Evolutionary conservation across 2,329 filamentous ascomycete species (phyloP).

Genomic region (Botrytis byssoidea): DNA sequence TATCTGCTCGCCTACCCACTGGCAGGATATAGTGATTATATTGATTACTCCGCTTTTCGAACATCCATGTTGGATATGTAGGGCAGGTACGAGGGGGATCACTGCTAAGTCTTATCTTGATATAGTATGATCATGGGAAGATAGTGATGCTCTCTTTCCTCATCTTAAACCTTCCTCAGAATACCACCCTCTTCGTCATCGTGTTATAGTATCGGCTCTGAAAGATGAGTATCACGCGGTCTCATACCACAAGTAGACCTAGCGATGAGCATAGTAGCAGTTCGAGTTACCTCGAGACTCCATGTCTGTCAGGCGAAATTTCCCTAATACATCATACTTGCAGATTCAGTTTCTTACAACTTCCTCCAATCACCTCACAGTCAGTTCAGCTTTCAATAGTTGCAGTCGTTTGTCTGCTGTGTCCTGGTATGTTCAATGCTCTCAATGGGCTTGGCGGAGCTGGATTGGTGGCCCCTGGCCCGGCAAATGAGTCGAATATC

Average conservation of each 20-base stretch:
- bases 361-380: conserved; percentile 12
- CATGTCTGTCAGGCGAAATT: background rate
- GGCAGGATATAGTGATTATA: too few relatives aligned
- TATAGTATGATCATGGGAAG: conserved; percentile 20
- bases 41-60: background rate
- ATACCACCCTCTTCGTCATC: conserved; percentile 5
- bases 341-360: background rate
- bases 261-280: conserved; percentile 12
- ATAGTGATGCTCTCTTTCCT: conserved; percentile 10
- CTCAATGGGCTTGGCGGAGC: conserved; percentile 62
- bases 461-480: conserved; percentile 52
- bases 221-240: conserved; percentile 20
- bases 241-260: conserved; percentile 12
- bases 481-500: conserved; percentile 48
- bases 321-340: background rate
- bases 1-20: conserved; percentile 5
- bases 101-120: conserved; percentile 3
- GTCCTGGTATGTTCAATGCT: conserved; percentile 70
- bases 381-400: conserved; percentile 47
- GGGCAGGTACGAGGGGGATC: conserved; percentile 8
- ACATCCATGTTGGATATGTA: conserved; percentile 3
- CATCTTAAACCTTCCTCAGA: conserved; percentile 14
- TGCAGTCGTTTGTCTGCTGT: conserved; percentile 65
- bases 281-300: conserved; percentile 7
- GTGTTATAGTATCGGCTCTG: conserved; percentile 2